A percentile compares a stretch with the other conserved stretches of the same genome.
Evolutionary conservation across 2,329 filamentous ascomycete genomes (phyloP).

Genomic region (Penicillium sp.): DNA sequence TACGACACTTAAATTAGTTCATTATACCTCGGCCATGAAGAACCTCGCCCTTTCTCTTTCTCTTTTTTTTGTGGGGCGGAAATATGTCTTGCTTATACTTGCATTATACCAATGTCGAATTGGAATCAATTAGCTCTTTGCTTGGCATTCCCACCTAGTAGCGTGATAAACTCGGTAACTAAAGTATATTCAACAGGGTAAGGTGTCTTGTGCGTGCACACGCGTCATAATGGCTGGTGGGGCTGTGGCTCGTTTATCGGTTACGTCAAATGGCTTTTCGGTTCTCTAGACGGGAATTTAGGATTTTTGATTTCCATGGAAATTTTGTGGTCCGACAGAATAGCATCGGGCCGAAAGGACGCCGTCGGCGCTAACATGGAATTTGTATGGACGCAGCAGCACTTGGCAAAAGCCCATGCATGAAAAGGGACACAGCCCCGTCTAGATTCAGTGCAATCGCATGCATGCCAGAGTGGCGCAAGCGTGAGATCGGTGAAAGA

Average conservation of each 20-base stretch:
- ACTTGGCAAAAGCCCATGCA: neutral
- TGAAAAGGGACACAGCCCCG: neutral
- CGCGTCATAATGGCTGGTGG: neutral
- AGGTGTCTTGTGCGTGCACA: neutral
- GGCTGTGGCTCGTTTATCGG: neutral
- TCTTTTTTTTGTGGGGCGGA: too few relatives aligned
- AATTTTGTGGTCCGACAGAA: conserved; percentile 1
- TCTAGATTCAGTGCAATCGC: conserved; percentile 1
- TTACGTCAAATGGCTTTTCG: neutral
- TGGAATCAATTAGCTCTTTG: too few relatives aligned
- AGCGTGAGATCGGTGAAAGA: conserved; percentile 6
- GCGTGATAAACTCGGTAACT: too few relatives aligned
- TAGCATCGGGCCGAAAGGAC: neutral
- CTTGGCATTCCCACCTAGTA: too few relatives aligned
- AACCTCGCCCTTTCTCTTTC: too few relatives aligned
- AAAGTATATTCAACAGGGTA: neutral
- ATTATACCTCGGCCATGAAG: too few relatives aligned
- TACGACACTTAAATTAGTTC: too few relatives aligned
- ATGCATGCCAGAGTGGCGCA: neutral
- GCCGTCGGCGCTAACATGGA: neutral
- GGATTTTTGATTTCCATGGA: neutral
- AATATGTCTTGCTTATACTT: too few relatives aligned
- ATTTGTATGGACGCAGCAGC: neutral
- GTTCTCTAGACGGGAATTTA: neutral
- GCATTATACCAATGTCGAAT: too few relatives aligned